Percentiles rank a stretch among this genome's conserved stretches.
Conservation (phyloP, 208 protist genomes). For the Crithidia acanthocephali region DNA sequence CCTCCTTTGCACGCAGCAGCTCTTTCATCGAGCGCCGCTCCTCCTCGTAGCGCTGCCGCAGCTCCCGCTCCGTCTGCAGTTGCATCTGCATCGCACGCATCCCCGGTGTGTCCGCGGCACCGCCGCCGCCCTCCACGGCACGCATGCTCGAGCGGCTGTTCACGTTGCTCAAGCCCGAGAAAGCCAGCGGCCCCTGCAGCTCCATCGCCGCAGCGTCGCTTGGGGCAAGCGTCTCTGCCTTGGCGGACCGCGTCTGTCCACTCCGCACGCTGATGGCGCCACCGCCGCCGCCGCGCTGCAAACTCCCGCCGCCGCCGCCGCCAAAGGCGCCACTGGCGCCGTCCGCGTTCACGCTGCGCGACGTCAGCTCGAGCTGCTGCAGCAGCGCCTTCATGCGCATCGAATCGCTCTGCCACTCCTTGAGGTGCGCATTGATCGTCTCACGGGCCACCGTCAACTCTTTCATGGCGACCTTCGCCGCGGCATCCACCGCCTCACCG, state of each 20-base stretch:
- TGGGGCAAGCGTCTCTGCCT: slow-evolving; percentile 8
- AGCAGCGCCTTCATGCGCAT: slow-evolving; percentile 47
- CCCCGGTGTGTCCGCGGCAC: not conserved
- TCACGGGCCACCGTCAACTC: slow-evolving; percentile 42
- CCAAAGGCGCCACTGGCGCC: not conserved
- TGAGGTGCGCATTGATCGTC: slow-evolving; percentile 35
- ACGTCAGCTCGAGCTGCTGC: slow-evolving; percentile 54
- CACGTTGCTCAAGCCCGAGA: not conserved
- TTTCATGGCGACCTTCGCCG: slow-evolving; percentile 31
- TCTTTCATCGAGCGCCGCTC: slow-evolving; percentile 3
- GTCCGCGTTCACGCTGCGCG: slow-evolving; percentile 13
- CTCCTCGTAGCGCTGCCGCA: slow-evolving; percentile 20
- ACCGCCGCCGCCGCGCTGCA: not conserved
- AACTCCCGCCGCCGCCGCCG: not conserved
- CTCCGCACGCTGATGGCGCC: slow-evolving; percentile 7
- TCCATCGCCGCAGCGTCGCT: slow-evolving; percentile 12
- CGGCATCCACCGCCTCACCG: slow-evolving; percentile 11
- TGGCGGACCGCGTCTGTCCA: slow-evolving; percentile 12
- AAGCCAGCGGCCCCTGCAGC: not conserved
- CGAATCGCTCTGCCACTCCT: slow-evolving; percentile 42
- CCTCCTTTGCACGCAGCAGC: slow-evolving; percentile 8
- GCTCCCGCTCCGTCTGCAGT: slow-evolving; percentile 12
- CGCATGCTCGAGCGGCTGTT: not conserved
- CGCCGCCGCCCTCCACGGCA: not conserved
- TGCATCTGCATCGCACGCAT: slow-evolving; percentile 18